phyloP scores from a whole-genome alignment of 1,284 basidiomycete species.

The Amylostereum areolatum region DNA sequence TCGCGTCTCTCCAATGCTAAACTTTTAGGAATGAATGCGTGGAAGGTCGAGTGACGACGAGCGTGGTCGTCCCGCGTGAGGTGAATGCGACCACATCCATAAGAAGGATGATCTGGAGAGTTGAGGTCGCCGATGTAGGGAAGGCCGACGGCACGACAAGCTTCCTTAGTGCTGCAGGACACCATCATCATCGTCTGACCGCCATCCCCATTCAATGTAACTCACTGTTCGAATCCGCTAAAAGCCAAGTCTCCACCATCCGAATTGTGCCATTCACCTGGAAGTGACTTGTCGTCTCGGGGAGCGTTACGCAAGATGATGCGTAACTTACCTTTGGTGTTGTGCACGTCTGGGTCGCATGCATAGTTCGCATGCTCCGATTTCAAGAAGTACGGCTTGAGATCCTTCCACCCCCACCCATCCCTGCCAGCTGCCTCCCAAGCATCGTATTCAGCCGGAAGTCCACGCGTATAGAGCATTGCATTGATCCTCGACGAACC shows the following conservation, averaged over 20 bases:
- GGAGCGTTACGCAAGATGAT: slow-evolving; percentile 1
- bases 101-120: slow-evolving; percentile 16
- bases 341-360: slow-evolving; percentile 8
- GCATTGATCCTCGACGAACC: slow-evolving; percentile 39
- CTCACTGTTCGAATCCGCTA: slow-evolving; percentile 9
- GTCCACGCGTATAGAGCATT: slow-evolving; percentile 30
- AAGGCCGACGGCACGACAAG: slow-evolving; percentile 14
- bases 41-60: slow-evolving; percentile 19
- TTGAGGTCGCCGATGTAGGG: slow-evolving; percentile 23
- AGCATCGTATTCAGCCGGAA: slow-evolving; percentile 30
- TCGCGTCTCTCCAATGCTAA: slow-evolving; percentile 14
- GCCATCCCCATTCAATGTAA: background rate
- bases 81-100: slow-evolving; percentile 17
- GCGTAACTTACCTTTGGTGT: slow-evolving; percentile 12
- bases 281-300: background rate
- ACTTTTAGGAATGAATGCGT: slow-evolving; percentile 22
- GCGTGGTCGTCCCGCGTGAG: slow-evolving; percentile 18
- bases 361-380: slow-evolving; percentile 19
- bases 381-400: slow-evolving; percentile 31
- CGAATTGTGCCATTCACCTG: slow-evolving; percentile 17
- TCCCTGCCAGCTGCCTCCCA: slow-evolving; percentile 28
- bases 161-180: slow-evolving; percentile 13
- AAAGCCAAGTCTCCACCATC: slow-evolving; percentile 11
- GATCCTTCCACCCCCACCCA: slow-evolving; percentile 31
- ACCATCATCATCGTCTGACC: slow-evolving; percentile 1